These are phyloP conservation scores for Geoglossum glabrum DNA, from an alignment of 495 filamentous ascomycete species.

Conservation along the genomic window DNA sequence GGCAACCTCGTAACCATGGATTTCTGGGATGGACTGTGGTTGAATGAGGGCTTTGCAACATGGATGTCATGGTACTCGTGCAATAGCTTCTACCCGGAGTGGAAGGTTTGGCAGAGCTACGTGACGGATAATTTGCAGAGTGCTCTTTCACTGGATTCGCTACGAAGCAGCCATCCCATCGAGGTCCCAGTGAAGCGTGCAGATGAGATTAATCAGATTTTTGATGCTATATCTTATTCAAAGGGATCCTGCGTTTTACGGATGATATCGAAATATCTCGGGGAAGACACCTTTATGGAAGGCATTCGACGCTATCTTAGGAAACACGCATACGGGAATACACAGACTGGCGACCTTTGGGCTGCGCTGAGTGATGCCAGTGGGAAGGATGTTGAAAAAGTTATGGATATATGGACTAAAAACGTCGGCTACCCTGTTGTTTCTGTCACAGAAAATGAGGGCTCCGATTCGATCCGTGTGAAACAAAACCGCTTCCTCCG, in stretches of 20 bases:
- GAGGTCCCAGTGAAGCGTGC: conserved; percentile 91
- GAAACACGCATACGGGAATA: conserved; percentile 81
- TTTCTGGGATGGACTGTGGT: conserved; percentile 97
- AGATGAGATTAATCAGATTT: conserved; percentile 95
- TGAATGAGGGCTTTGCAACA: conserved; percentile 95
- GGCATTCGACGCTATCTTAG: conserved; percentile 82
- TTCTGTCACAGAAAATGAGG: conserved; percentile 40
- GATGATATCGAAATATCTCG: conserved; percentile 93
- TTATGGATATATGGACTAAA: conserved; percentile 67
- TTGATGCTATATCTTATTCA: conserved; percentile 92
- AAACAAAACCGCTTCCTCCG: conserved; percentile 61
- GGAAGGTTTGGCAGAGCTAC: conserved; percentile 97
- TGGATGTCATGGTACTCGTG: conserved; percentile 62
- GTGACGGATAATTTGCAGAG: conserved; percentile 80
- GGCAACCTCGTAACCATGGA: conserved; percentile 99
- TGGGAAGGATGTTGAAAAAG: conserved; percentile 65
- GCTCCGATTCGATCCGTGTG: conserved; percentile 37
- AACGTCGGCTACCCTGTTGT: conserved; percentile 58
- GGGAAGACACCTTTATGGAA: conserved; percentile 84
- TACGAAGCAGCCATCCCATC: conserved; percentile 89
- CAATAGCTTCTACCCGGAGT: conserved; percentile 84
- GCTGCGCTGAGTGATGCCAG: conserved; percentile 72
- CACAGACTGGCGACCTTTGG: conserved; percentile 79
- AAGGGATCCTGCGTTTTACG: conserved; percentile 91
- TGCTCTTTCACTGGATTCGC: conserved; percentile 70